A percentile compares a stretch with the other conserved stretches of the same genome.
Evolutionary conservation across 2,329 filamentous ascomycete genomes (phyloP).

Genomic region (Stachybotrys elegans): DNA sequence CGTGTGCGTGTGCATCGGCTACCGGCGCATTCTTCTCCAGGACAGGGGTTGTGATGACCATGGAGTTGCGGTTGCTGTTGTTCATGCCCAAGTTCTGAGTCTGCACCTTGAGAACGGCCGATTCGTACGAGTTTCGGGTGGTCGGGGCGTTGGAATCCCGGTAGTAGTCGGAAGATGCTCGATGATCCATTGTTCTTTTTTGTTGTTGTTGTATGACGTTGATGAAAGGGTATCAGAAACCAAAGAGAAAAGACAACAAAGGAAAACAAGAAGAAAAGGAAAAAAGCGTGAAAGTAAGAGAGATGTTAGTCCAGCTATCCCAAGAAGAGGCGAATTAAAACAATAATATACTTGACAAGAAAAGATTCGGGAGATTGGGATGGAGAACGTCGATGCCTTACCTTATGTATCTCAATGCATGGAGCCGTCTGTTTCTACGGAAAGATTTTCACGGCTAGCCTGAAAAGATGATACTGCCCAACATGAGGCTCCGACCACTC

Average conservation of each 20-base stretch:
- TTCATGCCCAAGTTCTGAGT: neutral
- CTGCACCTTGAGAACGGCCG: neutral
- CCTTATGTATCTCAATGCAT: too few relatives aligned
- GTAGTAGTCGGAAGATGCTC: neutral
- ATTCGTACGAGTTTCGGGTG: constrained; percentile 1
- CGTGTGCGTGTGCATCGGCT: constrained; percentile 2
- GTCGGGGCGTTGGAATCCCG: neutral
- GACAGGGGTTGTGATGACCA: neutral
- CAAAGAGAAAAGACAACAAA: neutral
- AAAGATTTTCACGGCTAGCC: too few relatives aligned
- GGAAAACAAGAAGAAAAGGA: neutral
- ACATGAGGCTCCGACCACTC: too few relatives aligned
- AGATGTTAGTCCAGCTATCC: too few relatives aligned
- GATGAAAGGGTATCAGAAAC: neutral
- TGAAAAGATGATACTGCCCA: too few relatives aligned
- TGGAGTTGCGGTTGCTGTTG: constrained; percentile 3
- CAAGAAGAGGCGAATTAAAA: too few relatives aligned
- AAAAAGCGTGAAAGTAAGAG: neutral
- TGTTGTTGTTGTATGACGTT: neutral
- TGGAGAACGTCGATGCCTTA: too few relatives aligned
- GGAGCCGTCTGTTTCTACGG: too few relatives aligned
- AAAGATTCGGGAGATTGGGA: too few relatives aligned
- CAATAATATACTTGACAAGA: too few relatives aligned
- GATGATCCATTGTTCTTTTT: neutral
- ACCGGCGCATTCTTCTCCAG: constrained; percentile 3